These are phyloP conservation scores for Quercus cerris DNA, from an alignment of 306 rosid genomes.

Conservation along the genomic window DNA sequence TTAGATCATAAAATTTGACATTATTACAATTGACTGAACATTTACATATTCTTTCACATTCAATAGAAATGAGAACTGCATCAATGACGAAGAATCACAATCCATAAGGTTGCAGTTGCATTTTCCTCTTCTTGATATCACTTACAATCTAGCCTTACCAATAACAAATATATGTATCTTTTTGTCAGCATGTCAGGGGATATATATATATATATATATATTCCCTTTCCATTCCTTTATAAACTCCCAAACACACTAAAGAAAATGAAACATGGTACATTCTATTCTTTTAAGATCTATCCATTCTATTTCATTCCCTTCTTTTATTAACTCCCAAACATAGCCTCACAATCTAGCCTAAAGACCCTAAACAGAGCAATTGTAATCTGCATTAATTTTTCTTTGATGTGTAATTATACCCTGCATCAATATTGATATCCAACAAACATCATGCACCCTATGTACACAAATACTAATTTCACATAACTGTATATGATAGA, in stretches of 20 bases:
- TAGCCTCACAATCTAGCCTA: too few relatives aligned
- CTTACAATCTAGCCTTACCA: neutral
- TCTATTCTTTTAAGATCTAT: too few relatives aligned
- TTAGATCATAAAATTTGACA: neutral
- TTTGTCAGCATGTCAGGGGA: too few relatives aligned
- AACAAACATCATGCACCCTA: neutral
- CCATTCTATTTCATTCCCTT: too few relatives aligned
- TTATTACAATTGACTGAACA: neutral
- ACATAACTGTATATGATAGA: neutral
- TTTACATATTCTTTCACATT: neutral
- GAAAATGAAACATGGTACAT: too few relatives aligned
- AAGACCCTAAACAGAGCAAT: neutral
- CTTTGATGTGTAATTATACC: neutral
- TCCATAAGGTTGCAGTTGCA: neutral
- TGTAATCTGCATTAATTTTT: too few relatives aligned
- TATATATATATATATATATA: too few relatives aligned
- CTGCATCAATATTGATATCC: neutral
- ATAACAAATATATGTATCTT: too few relatives aligned
- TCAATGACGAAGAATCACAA: neutral
- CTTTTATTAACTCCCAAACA: too few relatives aligned
- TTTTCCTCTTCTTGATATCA: neutral
- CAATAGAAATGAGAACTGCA: neutral
- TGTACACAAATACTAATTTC: neutral
- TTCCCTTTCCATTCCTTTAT: too few relatives aligned
- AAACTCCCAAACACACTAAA: too few relatives aligned